Conservation (phyloP, 345 rosid genomes). For the Citrus reticulata region DNA sequence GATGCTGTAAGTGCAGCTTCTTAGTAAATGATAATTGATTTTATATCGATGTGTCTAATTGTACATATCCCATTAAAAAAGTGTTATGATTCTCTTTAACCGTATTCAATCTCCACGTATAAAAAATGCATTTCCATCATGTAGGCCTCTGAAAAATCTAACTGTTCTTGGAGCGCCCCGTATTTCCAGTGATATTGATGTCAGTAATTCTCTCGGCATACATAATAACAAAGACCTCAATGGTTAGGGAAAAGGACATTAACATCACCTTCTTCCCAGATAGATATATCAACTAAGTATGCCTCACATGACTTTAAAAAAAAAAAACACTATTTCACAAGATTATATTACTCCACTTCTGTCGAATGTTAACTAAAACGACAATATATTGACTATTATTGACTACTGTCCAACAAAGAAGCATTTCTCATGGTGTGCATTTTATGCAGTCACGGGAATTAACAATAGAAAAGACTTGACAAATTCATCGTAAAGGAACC, state of each 20-base stretch:
- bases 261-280: background rate
- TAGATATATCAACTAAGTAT: background rate
- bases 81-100: background rate
- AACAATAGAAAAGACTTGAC: slow-evolving; percentile 12
- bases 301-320: no score
- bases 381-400: background rate
- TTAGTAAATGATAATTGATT: slow-evolving; percentile 1
- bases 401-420: background rate
- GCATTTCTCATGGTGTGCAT: background rate
- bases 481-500: slow-evolving; percentile 9
- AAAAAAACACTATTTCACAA: background rate
- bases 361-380: no score
- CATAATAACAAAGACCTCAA: no score
- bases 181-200: no score
- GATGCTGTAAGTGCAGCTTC: slow-evolving; percentile 30
- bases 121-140: no score
- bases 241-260: no score
- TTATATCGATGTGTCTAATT: background rate
- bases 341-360: background rate
- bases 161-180: no score
- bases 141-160: no score
- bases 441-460: background rate
- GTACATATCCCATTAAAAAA: background rate
- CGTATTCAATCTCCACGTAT: no score
- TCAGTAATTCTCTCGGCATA: no score